Evolutionary conservation across 1,284 basidiomycete genomes (phyloP).

Genomic region (Nidula niveotomentosa): DNA sequence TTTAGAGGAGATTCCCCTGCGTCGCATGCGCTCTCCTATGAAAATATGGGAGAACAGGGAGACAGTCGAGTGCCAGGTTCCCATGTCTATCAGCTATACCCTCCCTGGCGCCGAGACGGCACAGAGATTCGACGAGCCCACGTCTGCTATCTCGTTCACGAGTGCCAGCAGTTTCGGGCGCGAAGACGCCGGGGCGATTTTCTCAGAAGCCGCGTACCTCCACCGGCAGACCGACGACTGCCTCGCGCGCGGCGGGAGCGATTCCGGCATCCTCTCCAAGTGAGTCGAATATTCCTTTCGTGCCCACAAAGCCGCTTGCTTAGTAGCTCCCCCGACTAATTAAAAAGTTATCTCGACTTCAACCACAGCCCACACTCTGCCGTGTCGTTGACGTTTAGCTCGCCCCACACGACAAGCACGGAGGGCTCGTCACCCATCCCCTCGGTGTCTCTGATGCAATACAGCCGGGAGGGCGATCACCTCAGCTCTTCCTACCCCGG

Average conservation of each 20-base stretch:
- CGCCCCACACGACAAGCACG: conserved; percentile 3
- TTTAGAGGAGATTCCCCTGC: conserved; percentile 10
- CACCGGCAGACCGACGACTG: background rate
- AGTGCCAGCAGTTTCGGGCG: background rate
- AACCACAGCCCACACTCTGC: background rate
- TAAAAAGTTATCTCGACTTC: background rate
- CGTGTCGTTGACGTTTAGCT: background rate
- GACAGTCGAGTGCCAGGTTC: too few species aligned
- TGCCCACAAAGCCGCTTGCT: background rate
- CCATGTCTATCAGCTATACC: too few species aligned
- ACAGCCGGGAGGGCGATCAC: background rate
- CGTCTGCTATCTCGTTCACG: background rate
- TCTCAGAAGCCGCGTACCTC: background rate
- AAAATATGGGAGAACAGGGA: too few species aligned
- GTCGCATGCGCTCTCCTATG: too few species aligned
- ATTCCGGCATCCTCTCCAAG: background rate
- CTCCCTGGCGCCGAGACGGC: too few species aligned
- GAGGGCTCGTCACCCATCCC: conserved; percentile 6
- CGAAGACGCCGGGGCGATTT: background rate
- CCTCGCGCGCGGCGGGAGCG: background rate
- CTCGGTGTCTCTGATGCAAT: background rate
- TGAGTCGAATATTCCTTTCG: background rate
- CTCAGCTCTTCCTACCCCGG: background rate
- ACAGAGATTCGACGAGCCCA: background rate
- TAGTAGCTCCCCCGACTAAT: too few species aligned